These are phyloP conservation scores for Boletus huronensis DNA, from an alignment of 768 basidiomycete genomes.

Conservation along the genomic window DNA sequence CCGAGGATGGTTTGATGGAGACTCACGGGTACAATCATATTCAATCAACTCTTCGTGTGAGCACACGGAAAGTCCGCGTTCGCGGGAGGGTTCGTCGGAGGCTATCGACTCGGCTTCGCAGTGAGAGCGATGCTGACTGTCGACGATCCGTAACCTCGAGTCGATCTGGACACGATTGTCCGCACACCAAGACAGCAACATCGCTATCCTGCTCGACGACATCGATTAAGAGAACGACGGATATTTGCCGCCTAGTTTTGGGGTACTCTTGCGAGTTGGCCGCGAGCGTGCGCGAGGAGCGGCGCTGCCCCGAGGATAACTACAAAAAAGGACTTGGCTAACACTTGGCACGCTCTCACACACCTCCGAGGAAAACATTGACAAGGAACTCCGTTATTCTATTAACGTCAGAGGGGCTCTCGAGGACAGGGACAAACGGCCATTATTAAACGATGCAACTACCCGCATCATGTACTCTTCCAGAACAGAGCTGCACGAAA, in stretches of 20 bases:
- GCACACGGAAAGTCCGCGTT: slow-evolving; percentile 21
- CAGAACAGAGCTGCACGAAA: slow-evolving; percentile 5
- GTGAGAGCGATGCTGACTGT: not conserved
- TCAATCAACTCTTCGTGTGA: slow-evolving; percentile 25
- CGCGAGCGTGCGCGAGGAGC: not conserved
- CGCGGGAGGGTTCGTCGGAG: slow-evolving; percentile 9
- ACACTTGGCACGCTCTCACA: slow-evolving; percentile 7
- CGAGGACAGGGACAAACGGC: not conserved
- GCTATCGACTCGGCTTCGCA: not conserved
- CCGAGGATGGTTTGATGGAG: slow-evolving; percentile 9
- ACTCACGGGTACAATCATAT: slow-evolving; percentile 27
- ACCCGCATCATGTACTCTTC: not conserved
- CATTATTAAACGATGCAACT: slow-evolving; percentile 4
- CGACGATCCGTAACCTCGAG: slow-evolving; percentile 37
- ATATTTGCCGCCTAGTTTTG: slow-evolving; percentile 1
- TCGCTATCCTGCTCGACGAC: slow-evolving; percentile 13
- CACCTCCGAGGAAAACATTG: not conserved
- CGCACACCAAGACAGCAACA: slow-evolving; percentile 48
- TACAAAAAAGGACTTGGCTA: slow-evolving; percentile 26
- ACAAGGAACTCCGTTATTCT: not conserved
- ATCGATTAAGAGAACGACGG: slow-evolving; percentile 9
- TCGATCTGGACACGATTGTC: slow-evolving; percentile 47
- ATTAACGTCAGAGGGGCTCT: slow-evolving; percentile 1
- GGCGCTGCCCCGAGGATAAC: slow-evolving; percentile 20
- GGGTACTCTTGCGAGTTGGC: not conserved